Conservation (phyloP, 495 filamentous ascomycete species). For the Hypomontagnella submonticulosa region DNA sequence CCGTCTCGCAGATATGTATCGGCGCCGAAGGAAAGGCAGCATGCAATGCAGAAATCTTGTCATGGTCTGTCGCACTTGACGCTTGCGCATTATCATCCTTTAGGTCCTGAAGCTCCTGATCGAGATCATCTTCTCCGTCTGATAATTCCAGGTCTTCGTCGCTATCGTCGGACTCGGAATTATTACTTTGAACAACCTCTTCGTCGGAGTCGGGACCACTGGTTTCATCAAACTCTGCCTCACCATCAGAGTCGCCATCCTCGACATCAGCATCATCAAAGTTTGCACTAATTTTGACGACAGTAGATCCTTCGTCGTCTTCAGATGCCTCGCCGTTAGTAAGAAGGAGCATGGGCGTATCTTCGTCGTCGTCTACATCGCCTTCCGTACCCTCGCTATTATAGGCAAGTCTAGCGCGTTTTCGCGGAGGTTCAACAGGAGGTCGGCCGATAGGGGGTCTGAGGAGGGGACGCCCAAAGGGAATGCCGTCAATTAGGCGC, state of each 20-base stretch:
- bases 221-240: slow-evolving; percentile 27
- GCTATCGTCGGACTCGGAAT: slow-evolving; percentile 35
- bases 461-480: slow-evolving; percentile 82
- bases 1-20: slow-evolving; percentile 43
- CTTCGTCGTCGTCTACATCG: slow-evolving; percentile 46
- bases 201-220: slow-evolving; percentile 36
- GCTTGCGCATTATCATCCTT: slow-evolving; percentile 23
- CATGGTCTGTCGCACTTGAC: slow-evolving; percentile 35
- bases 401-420: slow-evolving; percentile 69
- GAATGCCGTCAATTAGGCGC: slow-evolving; percentile 88
- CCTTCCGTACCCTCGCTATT: slow-evolving; percentile 50
- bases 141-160: slow-evolving; percentile 30
- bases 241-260: slow-evolving; percentile 44
- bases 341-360: slow-evolving; percentile 49
- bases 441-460: slow-evolving; percentile 71
- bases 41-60: slow-evolving; percentile 50
- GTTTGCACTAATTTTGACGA: slow-evolving; percentile 21
- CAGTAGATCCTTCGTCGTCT: background rate
- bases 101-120: slow-evolving; percentile 36
- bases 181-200: slow-evolving; percentile 20
- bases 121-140: slow-evolving; percentile 48
- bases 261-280: slow-evolving; percentile 38
- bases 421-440: slow-evolving; percentile 74
- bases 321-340: slow-evolving; percentile 49
- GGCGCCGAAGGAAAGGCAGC: slow-evolving; percentile 51